Percentiles rank a stretch among this genome's conserved stretches.
Conservation (phyloP, 306 rosid genomes). For the Oxytropis ochrocephala region DNA sequence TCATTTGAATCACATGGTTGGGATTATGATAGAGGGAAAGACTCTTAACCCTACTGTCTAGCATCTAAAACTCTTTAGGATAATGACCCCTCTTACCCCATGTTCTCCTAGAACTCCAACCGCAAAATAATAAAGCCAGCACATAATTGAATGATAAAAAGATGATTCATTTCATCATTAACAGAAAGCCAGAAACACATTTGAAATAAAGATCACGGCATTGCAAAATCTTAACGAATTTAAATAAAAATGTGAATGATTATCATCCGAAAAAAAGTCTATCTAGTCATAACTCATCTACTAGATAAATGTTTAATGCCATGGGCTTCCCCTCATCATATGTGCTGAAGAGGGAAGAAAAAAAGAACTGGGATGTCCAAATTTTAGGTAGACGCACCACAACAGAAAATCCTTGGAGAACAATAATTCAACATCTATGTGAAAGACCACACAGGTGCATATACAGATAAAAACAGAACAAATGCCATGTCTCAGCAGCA, state of each 20-base stretch:
- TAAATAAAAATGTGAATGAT: conserved; percentile 32
- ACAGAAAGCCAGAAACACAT: not conserved
- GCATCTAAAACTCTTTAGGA: not conserved
- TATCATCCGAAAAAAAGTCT: conserved; percentile 36
- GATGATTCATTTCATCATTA: not conserved
- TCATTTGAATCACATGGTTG: not conserved
- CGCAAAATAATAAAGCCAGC: not conserved
- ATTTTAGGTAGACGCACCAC: conserved; percentile 36
- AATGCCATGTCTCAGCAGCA: conserved; percentile 21
- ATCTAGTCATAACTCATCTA: conserved; percentile 51
- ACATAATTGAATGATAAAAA: conserved; percentile 11
- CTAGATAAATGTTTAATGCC: conserved; percentile 47
- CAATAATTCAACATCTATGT: conserved; percentile 50
- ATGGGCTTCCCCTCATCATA: conserved; percentile 42
- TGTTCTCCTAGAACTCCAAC: conserved; percentile 15
- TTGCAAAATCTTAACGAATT: conserved; percentile 20
- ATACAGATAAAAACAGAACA: conserved; percentile 51
- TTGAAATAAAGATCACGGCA: conserved; percentile 6
- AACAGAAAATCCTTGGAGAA: conserved; percentile 43
- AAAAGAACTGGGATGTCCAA: conserved; percentile 40
- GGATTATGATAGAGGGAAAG: not conserved
- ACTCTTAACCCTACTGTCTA: not conserved
- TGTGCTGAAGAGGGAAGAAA: conserved; percentile 36
- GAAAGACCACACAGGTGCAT: conserved; percentile 58
- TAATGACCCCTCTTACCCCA: not conserved